Base-by-base conservation (phyloP, 2,329 filamentous ascomycete genomes). In the Shiraia sp. region DNA sequence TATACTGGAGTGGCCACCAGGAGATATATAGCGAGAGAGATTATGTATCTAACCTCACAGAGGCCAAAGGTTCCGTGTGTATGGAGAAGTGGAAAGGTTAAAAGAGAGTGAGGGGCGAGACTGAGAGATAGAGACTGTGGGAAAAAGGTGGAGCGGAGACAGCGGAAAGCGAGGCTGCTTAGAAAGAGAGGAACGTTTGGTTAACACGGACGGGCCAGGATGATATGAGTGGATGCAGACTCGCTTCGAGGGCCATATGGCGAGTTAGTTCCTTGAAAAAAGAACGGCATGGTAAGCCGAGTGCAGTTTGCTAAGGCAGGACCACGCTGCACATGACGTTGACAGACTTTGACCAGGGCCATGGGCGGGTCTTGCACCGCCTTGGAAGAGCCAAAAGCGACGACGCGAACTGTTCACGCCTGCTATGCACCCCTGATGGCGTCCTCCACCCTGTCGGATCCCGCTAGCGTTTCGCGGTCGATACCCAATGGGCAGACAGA, bases 301-400 rank as follows among this genome's bases (percentile, higher is more conserved):
- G 38, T n/a, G n/a, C n/a, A n/a, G n/a, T n/a, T n/a, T n/a, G n/a
- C n/a, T n/a, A n/a, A n/a, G n/a, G n/a, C n/a, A n/a, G n/a, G n/a
- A n/a, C n/a, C n/a, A 35, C 41, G 42, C 52, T 47, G 56, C 64
- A 65, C 64, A 66, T 68, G 64, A 68, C 64, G 64, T 65, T 61
- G 47, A 55, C 53, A 57, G 54, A 33, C 50, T 45, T 49, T 17
- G 40, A 51, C 47, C 49, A 39, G 25, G 36, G 47, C 40, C 49
- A 46, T 49, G 55, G 59, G 53, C 48, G 53, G 51, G 54, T 51
- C 55, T 62, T 59, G 49, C 54, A 54, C 49, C 44, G 53, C 49
- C 53, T 54, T 57, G 53, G 48, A 48, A 52, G 46, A 33, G 43
- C 34, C 43, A 40, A 42, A 35, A 37, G 35, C 31, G 36, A 45